Conservation (phyloP, 2,329 filamentous ascomycete species). For the Zasmidium cellare region DNA sequence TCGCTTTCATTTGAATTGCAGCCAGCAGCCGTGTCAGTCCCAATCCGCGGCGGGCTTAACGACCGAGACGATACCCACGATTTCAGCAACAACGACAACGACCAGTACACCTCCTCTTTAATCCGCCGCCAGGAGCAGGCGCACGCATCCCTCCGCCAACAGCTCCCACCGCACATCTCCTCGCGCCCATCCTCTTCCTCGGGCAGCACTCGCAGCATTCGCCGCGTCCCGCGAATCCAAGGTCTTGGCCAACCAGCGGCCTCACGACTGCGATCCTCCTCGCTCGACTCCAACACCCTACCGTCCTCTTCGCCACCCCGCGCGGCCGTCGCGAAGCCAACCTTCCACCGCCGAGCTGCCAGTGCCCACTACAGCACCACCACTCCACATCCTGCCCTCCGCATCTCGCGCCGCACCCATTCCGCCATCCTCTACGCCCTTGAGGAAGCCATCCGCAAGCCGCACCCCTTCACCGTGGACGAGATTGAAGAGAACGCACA, state of each 20-base stretch:
- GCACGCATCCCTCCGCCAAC: slow-evolving; percentile 28
- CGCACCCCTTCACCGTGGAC: slow-evolving; percentile 80
- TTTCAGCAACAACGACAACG: slow-evolving; percentile 55
- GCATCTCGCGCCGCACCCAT: slow-evolving; percentile 80
- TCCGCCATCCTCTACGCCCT: slow-evolving; percentile 90
- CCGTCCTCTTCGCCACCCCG: slow-evolving; percentile 16
- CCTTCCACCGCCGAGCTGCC: slow-evolving; percentile 35
- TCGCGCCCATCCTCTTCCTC: slow-evolving; percentile 55
- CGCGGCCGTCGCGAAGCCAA: slow-evolving; percentile 22
- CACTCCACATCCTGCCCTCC: slow-evolving; percentile 57
- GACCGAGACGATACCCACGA: slow-evolving; percentile 55
- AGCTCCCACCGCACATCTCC: slow-evolving; percentile 25
- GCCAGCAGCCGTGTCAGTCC: slow-evolving; percentile 44
- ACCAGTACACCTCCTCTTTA: slow-evolving; percentile 54
- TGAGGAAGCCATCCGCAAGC: slow-evolving; percentile 83
- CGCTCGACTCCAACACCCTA: slow-evolving; percentile 42
- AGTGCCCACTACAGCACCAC: slow-evolving; percentile 32
- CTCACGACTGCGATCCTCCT: slow-evolving; percentile 42
- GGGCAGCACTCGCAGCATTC: slow-evolving; percentile 52
- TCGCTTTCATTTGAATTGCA: neutral
- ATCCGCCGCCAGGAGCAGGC: slow-evolving; percentile 50
- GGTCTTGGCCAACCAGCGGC: slow-evolving; percentile 35
- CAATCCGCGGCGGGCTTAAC: slow-evolving; percentile 46
- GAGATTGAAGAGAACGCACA: slow-evolving; percentile 82
- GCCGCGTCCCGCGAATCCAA: slow-evolving; percentile 55